Percentiles rank a stretch among this genome's conserved stretches.
phyloP scores from a whole-genome alignment of 352 stramenopile genomes.

The Elongisporangium prolatum region DNA sequence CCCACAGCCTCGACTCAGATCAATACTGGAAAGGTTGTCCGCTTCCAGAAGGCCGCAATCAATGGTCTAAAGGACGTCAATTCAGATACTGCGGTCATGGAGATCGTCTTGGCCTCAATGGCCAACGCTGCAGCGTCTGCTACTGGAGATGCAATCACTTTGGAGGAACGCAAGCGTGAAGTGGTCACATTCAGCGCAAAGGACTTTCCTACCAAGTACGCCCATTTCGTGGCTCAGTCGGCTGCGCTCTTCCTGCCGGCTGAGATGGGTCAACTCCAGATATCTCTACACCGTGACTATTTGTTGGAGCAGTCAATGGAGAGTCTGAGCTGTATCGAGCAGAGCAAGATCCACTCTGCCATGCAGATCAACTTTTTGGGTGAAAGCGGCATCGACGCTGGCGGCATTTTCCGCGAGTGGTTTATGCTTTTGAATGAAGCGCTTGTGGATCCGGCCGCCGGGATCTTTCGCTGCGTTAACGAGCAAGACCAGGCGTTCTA shows the following conservation, averaged over 20 bases:
- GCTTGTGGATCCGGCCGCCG: conserved; percentile 31
- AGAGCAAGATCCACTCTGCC: conserved; percentile 31
- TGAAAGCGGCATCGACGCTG: conserved; percentile 53
- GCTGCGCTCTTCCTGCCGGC: conserved; percentile 30
- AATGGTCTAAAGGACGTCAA: conserved; percentile 15
- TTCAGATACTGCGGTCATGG: conserved; percentile 22
- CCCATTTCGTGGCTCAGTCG: conserved; percentile 37
- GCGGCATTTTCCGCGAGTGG: conserved; percentile 76
- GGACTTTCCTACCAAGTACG: conserved; percentile 49
- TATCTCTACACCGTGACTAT: conserved; percentile 28
- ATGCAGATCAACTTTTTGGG: conserved; percentile 62
- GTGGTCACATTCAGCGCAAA: conserved; percentile 21
- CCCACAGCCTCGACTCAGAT: not conserved
- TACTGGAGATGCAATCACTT: conserved; percentile 27
- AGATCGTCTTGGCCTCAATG: conserved; percentile 29
- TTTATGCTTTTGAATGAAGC: conserved; percentile 61
- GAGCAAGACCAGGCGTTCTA: conserved; percentile 48
- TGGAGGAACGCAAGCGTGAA: conserved; percentile 26
- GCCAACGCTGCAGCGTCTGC: conserved; percentile 25
- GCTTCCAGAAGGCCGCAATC: conserved; percentile 15
- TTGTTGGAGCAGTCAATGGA: conserved; percentile 56
- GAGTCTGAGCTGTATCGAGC: conserved; percentile 33
- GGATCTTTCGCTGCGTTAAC: conserved; percentile 59
- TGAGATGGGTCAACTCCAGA: conserved; percentile 14
- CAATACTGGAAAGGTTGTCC: conserved; percentile 20